These are phyloP conservation scores for Lasiodiplodia gonubiensis DNA, from an alignment of 2,329 filamentous ascomycete species.

Conservation along the genomic window DNA sequence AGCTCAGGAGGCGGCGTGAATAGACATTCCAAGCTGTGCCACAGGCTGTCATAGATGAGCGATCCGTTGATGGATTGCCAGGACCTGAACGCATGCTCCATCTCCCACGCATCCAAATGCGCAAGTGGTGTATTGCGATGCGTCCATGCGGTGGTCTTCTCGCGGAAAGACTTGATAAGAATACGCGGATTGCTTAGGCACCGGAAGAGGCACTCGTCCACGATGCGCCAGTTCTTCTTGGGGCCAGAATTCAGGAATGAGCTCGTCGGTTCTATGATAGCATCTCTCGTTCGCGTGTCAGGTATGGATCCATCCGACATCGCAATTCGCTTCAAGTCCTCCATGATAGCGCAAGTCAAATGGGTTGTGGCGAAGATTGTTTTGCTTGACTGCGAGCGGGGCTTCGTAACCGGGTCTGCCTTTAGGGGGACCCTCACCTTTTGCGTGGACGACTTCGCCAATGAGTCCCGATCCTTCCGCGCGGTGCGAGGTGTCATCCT, in stretches of 20 bases:
- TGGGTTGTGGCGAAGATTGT: conserved; percentile 31
- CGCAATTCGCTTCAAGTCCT: conserved; percentile 38
- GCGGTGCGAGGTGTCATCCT: background rate
- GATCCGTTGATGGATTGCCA: conserved; percentile 44
- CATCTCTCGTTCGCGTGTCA: conserved; percentile 17
- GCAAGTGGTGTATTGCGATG: conserved; percentile 2
- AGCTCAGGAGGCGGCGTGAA: conserved; percentile 45
- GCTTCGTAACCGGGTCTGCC: background rate
- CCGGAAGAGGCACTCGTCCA: conserved; percentile 16
- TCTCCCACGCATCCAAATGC: conserved; percentile 38
- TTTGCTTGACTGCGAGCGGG: background rate
- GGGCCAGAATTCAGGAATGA: background rate
- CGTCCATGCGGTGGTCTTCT: conserved; percentile 8
- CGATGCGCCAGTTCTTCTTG: conserved; percentile 13
- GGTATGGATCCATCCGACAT: conserved; percentile 25
- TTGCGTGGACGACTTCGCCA: background rate
- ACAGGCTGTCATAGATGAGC: conserved; percentile 47
- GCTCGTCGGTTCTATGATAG: conserved; percentile 7
- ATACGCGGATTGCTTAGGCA: conserved; percentile 22
- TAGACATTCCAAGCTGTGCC: conserved; percentile 39
- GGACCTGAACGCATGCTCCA: conserved; percentile 41
- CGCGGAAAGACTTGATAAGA: conserved; percentile 20
- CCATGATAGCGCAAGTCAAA: conserved; percentile 39
- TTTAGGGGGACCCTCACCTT: conserved; percentile 1
- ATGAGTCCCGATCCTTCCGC: background rate